phyloP scores from a whole-genome alignment of 2,329 filamentous ascomycete species.

The Chaetomium olivaceum region DNA sequence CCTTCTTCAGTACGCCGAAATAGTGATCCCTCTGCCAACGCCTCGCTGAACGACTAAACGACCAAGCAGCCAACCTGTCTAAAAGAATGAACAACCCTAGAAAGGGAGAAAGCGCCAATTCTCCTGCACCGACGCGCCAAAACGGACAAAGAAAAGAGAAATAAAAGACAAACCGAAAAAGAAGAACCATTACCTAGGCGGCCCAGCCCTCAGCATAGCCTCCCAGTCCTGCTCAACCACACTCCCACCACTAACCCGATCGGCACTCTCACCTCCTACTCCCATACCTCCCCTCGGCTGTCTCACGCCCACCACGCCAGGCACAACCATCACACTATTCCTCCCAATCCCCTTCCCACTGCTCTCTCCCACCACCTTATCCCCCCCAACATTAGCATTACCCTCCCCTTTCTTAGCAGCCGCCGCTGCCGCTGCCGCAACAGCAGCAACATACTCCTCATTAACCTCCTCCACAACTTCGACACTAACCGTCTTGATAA shows the following conservation, averaged over 20 bases:
- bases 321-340: conserved; percentile 14
- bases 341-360: conserved; percentile 1
- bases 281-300: not conserved
- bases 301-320: not conserved
- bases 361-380: not conserved
- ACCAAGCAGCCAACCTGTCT: not conserved
- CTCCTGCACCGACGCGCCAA: not conserved
- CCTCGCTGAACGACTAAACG: conserved; percentile 1
- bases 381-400: not conserved
- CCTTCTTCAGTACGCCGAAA: not conserved
- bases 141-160: not conserved
- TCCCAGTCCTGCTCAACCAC: conserved; percentile 36
- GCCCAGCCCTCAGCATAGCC: conserved; percentile 33
- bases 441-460: conserved; percentile 29
- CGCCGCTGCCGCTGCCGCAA: not conserved
- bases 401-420: not conserved
- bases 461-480: conserved; percentile 41
- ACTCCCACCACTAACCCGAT: conserved; percentile 24
- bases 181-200: conserved; percentile 56
- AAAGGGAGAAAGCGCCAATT: not conserved
- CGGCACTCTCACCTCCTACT: not conserved
- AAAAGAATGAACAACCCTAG: not conserved
- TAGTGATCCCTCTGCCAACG: conserved; percentile 5
- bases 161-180: not conserved
- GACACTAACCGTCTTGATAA: conserved; percentile 44